These are phyloP conservation scores for Penicillium olsonii DNA, from an alignment of 2,329 filamentous ascomycete species.

Conservation along the genomic window DNA sequence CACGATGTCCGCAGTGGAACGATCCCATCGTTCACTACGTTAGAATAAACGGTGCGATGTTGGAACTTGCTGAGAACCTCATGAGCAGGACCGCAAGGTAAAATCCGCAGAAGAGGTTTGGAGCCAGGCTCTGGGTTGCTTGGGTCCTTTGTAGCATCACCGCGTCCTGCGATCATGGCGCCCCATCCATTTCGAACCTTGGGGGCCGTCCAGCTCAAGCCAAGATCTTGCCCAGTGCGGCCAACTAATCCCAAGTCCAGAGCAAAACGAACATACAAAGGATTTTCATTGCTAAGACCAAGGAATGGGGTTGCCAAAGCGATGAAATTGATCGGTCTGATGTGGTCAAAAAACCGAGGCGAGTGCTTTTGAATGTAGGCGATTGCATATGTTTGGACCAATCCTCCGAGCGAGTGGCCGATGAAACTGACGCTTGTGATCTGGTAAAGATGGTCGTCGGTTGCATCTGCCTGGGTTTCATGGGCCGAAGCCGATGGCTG, in stretches of 20 bases:
- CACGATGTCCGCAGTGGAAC: constrained; percentile 94
- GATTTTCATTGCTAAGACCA: constrained; percentile 94
- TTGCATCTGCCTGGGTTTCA: constrained; percentile 42
- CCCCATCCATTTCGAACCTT: constrained; percentile 85
- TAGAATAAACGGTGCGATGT: constrained; percentile 90
- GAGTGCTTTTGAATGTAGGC: constrained; percentile 97
- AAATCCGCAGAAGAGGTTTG: constrained; percentile 83
- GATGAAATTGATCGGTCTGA: constrained; percentile 88
- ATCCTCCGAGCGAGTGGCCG: constrained; percentile 84
- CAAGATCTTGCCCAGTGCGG: constrained; percentile 92
- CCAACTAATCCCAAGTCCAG: constrained; percentile 94
- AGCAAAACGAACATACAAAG: constrained; percentile 94
- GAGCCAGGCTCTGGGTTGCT: constrained; percentile 70
- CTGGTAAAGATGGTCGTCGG: constrained; percentile 63
- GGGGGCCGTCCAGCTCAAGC: constrained; percentile 89
- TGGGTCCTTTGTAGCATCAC: constrained; percentile 56
- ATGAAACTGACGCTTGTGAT: constrained; percentile 96
- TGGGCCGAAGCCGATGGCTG: constrained; percentile 33
- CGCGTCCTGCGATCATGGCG: constrained; percentile 79
- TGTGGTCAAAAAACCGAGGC: constrained; percentile 82
- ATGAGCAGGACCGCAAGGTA: constrained; percentile 90
- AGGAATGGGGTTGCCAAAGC: constrained; percentile 83
- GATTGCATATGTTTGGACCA: constrained; percentile 90
- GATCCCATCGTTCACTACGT: constrained; percentile 96
- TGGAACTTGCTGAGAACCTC: constrained; percentile 82